Conservation (phyloP, 495 filamentous ascomycete genomes). For the Neurospora terricola region DNA sequence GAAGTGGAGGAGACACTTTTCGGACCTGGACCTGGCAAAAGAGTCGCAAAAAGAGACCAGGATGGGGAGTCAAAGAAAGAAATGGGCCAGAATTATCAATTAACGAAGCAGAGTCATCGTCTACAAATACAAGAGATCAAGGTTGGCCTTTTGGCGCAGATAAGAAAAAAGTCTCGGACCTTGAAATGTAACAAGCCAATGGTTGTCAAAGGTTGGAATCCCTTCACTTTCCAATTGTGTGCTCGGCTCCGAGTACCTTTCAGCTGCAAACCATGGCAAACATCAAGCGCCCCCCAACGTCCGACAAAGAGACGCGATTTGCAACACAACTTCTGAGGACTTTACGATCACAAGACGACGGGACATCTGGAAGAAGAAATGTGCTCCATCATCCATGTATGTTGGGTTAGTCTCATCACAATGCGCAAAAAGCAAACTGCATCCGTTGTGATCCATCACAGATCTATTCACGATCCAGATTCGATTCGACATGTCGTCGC, state of each 20-base stretch:
- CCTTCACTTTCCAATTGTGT: neutral
- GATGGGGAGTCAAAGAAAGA: neutral
- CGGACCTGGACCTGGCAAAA: neutral
- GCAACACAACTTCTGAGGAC: neutral
- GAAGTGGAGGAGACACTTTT: neutral
- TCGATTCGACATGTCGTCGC: neutral
- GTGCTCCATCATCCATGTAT: neutral
- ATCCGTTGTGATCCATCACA: neutral
- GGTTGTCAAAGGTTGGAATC: neutral
- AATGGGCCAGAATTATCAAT: neutral
- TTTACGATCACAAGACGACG: neutral
- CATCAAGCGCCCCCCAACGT: neutral
- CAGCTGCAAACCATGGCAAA: neutral
- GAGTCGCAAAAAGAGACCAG: neutral
- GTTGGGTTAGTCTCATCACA: neutral
- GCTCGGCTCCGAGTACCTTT: neutral
- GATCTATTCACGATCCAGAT: neutral
- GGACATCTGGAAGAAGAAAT: neutral
- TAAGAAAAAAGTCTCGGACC: neutral
- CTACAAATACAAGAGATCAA: neutral
- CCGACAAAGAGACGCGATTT: neutral
- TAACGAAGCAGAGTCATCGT: neutral
- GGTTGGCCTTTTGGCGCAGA: neutral
- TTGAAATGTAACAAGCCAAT: neutral
- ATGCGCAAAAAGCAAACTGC: neutral